These are phyloP conservation scores for Wallacemonas sp. DNA, from an alignment of 208 protist genomes.

Conservation along the genomic window DNA sequence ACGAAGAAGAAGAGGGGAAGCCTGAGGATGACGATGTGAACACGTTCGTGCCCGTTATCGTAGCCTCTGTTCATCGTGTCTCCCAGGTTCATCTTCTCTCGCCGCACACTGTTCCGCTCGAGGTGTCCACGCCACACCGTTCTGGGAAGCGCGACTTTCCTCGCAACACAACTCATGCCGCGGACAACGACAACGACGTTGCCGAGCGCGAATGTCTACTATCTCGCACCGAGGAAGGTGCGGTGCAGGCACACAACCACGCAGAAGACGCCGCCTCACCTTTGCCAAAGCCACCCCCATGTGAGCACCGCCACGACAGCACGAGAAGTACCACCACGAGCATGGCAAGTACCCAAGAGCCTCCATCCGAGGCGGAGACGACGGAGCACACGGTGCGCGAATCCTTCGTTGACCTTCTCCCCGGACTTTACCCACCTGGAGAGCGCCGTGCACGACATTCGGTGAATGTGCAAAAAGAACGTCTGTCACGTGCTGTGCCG, in stretches of 20 bases:
- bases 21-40: neutral
- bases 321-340: neutral
- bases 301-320: no score
- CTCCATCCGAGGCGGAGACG: neutral
- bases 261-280: no score
- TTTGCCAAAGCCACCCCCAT: no score
- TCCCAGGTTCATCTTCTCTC: neutral
- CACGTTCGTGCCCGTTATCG: neutral
- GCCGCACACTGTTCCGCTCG: neutral
- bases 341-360: no score
- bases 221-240: no score
- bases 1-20: neutral
- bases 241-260: no score
- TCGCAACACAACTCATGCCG: neutral
- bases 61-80: neutral
- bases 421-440: neutral
- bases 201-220: no score
- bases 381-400: neutral
- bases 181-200: no score
- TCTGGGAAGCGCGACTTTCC: neutral
- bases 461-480: slow-evolving; percentile 3
- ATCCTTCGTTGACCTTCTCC: slow-evolving; percentile 2
- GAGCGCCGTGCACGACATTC: neutral
- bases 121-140: neutral
- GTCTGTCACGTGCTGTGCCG: neutral